Percentiles rank a stretch among this genome's conserved stretches.
Evolutionary conservation across 139 green algal genomes (phyloP).

Genomic region (Chlamydomonas sp.): DNA sequence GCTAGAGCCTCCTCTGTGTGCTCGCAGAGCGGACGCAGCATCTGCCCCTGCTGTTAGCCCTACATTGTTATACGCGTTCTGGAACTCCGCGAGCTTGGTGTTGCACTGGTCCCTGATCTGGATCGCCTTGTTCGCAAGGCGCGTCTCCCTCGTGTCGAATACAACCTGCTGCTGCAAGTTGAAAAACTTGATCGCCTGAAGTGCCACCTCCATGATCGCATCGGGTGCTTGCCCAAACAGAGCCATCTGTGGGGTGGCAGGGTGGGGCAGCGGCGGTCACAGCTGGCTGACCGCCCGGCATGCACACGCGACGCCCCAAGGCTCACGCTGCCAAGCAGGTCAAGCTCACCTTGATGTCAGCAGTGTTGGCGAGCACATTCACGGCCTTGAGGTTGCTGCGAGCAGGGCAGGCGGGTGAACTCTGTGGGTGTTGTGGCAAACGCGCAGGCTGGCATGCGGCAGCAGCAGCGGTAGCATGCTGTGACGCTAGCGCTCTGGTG

Average conservation of each 20-base stretch:
- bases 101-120: constrained; percentile 54
- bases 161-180: constrained; percentile 7
- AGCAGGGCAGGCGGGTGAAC: too few species aligned
- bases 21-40: too few species aligned
- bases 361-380: constrained; percentile 24
- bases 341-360: constrained; percentile 24
- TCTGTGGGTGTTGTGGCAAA: too few species aligned
- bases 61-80: constrained; percentile 47
- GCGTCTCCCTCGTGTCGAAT: constrained; percentile 8
- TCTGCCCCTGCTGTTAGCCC: too few species aligned
- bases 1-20: too few species aligned
- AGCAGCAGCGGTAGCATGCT: too few species aligned
- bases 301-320: background rate
- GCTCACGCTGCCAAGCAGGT: background rate
- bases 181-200: constrained; percentile 50
- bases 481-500: too few species aligned
- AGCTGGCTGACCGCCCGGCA: background rate
- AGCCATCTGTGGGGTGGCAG: constrained; percentile 25
- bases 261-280: background rate
- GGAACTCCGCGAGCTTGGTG: constrained; percentile 55
- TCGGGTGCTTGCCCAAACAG: constrained; percentile 54
- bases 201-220: constrained; percentile 39
- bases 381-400: constrained; percentile 49
- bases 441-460: too few species aligned
- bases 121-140: constrained; percentile 31